Conservation (phyloP, 371 early-diverging fungal species). For the Mortierella sp. region DNA sequence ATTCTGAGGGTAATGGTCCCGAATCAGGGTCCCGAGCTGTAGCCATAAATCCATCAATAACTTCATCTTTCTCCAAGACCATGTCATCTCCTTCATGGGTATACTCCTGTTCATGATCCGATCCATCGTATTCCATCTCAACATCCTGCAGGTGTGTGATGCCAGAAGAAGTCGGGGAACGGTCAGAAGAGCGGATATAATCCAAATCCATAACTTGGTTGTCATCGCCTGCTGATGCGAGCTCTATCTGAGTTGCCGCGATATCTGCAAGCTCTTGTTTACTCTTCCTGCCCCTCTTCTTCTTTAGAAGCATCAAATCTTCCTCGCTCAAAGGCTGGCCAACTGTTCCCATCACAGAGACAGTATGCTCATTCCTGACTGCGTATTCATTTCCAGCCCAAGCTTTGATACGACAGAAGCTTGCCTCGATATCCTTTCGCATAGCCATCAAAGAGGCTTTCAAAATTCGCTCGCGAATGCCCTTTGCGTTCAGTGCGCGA, state of each 20-base stretch:
- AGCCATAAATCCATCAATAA: slow-evolving; percentile 17
- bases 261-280: slow-evolving; percentile 53
- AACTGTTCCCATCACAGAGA: slow-evolving; percentile 39
- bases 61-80: neutral
- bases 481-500: slow-evolving; percentile 49
- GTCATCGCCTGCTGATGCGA: slow-evolving; percentile 10
- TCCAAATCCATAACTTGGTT: slow-evolving; percentile 33
- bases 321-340: slow-evolving; percentile 37
- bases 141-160: slow-evolving; percentile 5
- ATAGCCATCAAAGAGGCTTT: slow-evolving; percentile 44
- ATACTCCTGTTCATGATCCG: slow-evolving; percentile 14
- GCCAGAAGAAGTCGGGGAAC: neutral
- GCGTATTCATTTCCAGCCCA: slow-evolving; percentile 41
- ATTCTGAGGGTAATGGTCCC: slow-evolving; percentile 23
- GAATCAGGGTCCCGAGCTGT: slow-evolving; percentile 7
- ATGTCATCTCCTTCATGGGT: neutral
- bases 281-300: slow-evolving; percentile 53
- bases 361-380: slow-evolving; percentile 16
- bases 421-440: slow-evolving; percentile 47
- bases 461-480: slow-evolving; percentile 43
- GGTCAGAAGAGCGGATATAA: slow-evolving; percentile 3
- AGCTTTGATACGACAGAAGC: slow-evolving; percentile 27
- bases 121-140: slow-evolving; percentile 21
- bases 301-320: slow-evolving; percentile 31
- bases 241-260: slow-evolving; percentile 37